Conservation (phyloP, 192 early-diverging fungal genomes). For the Umbelopsis ramanniana region DNA sequence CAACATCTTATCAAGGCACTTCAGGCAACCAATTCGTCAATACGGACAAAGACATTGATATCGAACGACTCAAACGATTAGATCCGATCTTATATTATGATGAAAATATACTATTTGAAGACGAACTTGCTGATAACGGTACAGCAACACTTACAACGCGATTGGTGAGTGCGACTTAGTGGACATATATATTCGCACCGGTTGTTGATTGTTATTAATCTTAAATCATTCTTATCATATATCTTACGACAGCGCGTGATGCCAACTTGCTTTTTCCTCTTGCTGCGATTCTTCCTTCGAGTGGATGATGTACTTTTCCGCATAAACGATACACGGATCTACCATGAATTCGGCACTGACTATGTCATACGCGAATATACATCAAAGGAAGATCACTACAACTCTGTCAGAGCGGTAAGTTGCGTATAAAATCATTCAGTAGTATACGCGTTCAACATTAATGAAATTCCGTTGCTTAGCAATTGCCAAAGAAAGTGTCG, state of each 20-base stretch:
- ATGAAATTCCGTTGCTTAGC: conserved; percentile 25
- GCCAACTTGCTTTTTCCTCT: conserved; percentile 87
- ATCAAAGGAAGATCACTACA: conserved; percentile 66
- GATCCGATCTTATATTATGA: conserved; percentile 96
- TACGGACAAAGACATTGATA: conserved; percentile 64
- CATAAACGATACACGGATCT: conserved; percentile 87
- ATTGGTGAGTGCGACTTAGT: conserved; percentile 56
- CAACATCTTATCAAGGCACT: conserved; percentile 81
- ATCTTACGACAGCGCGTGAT: conserved; percentile 79
- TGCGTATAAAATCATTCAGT: not conserved
- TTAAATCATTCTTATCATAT: not conserved
- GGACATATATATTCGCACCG: too few species aligned
- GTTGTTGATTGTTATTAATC: too few species aligned
- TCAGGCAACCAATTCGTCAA: not conserved
- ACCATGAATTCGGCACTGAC: conserved; percentile 81
- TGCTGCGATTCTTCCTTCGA: conserved; percentile 88
- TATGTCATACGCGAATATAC: conserved; percentile 74
- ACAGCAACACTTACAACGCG: conserved; percentile 77
- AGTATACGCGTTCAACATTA: not conserved
- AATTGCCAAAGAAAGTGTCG: conserved; percentile 43
- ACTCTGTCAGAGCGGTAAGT: conserved; percentile 60
- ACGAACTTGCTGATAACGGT: conserved; percentile 97
- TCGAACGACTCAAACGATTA: conserved; percentile 69
- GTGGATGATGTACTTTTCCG: conserved; percentile 94
- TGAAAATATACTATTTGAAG: conserved; percentile 93